These are phyloP conservation scores for Ploettnerulaceae sp. DNA, from an alignment of 2,329 filamentous ascomycete species.

Conservation along the genomic window DNA sequence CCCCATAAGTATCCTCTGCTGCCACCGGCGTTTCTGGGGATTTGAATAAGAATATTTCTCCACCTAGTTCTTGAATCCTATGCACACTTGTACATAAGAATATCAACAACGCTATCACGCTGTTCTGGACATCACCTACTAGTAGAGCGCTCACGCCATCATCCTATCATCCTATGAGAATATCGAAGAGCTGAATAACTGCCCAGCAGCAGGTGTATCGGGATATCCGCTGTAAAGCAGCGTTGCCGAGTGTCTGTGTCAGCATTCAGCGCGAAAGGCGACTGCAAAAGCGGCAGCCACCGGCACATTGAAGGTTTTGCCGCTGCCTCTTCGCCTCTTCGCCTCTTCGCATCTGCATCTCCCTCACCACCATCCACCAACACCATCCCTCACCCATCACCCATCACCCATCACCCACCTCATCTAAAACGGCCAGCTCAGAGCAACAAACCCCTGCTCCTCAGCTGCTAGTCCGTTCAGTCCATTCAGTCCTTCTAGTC, in stretches of 20 bases:
- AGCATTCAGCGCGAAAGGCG: too few relatives aligned
- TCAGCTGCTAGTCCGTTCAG: constrained; percentile 23
- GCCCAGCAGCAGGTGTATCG: too few relatives aligned
- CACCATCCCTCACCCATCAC: constrained; percentile 15
- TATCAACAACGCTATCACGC: background rate
- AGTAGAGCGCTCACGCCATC: too few relatives aligned
- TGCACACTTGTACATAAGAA: background rate
- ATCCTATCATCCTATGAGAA: too few relatives aligned
- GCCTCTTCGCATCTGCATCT: constrained; percentile 7
- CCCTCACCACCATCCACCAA: constrained; percentile 1
- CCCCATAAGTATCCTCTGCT: constrained; percentile 15
- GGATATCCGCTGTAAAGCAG: too few relatives aligned
- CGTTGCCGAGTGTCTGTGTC: too few relatives aligned
- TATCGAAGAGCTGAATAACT: too few relatives aligned
- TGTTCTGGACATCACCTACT: background rate
- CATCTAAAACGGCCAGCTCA: too few relatives aligned
- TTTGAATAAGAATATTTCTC: constrained; percentile 10
- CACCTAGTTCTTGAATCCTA: background rate
- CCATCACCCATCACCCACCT: too few relatives aligned
- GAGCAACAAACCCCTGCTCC: constrained; percentile 6
- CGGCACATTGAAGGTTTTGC: constrained; percentile 5
- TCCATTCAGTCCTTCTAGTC: too few relatives aligned
- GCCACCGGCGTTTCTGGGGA: constrained; percentile 2
- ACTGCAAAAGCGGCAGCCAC: constrained; percentile 4
- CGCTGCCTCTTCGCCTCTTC: constrained; percentile 4